Percentiles rank a stretch among this genome's conserved stretches.
phyloP scores from a whole-genome alignment of 2,329 filamentous ascomycete species.

The Huntiella bhutanensis region DNA sequence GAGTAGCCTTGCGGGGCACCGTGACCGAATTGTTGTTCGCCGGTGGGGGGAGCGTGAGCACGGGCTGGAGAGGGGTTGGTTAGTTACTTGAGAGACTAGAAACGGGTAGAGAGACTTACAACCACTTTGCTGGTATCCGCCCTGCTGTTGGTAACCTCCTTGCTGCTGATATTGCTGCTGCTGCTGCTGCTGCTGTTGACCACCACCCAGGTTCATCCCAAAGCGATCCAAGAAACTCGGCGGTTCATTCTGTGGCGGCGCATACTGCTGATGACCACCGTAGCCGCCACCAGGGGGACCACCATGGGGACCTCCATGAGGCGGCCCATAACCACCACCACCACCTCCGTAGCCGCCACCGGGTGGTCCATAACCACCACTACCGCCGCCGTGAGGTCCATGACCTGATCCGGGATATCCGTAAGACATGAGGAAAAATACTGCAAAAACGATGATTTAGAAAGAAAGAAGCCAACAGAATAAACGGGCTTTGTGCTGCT shows the following conservation, averaged over 20 bases:
- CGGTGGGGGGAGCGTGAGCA: slow-evolving; percentile 24
- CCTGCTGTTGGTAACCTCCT: not conserved
- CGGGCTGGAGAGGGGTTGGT: not conserved
- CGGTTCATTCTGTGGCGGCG: slow-evolving; percentile 13
- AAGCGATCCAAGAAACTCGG: slow-evolving; percentile 12
- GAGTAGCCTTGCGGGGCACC: slow-evolving; percentile 50
- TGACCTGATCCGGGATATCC: slow-evolving; percentile 12
- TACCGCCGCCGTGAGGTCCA: slow-evolving; percentile 10
- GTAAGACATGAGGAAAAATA: slow-evolving; percentile 2
- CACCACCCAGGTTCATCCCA: slow-evolving; percentile 10
- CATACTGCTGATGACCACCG: slow-evolving; percentile 13
- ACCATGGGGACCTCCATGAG: slow-evolving; percentile 12
- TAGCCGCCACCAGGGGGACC: slow-evolving; percentile 17
- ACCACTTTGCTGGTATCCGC: not conserved
- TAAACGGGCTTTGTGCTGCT: no score
- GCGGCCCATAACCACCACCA: slow-evolving; percentile 11
- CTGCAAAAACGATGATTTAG: no score
- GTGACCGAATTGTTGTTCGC: slow-evolving; percentile 41
- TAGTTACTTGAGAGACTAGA: not conserved
- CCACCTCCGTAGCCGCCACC: slow-evolving; percentile 15
- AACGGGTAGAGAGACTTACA: not conserved
- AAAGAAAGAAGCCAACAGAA: no score
- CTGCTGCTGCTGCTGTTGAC: slow-evolving; percentile 2
- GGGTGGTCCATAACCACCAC: slow-evolving; percentile 14
- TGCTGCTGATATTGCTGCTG: not conserved